Percentiles rank a stretch among this genome's conserved stretches.
Conservation (phyloP, 495 filamentous ascomycete genomes). For the Opeltia flavorubescens region DNA sequence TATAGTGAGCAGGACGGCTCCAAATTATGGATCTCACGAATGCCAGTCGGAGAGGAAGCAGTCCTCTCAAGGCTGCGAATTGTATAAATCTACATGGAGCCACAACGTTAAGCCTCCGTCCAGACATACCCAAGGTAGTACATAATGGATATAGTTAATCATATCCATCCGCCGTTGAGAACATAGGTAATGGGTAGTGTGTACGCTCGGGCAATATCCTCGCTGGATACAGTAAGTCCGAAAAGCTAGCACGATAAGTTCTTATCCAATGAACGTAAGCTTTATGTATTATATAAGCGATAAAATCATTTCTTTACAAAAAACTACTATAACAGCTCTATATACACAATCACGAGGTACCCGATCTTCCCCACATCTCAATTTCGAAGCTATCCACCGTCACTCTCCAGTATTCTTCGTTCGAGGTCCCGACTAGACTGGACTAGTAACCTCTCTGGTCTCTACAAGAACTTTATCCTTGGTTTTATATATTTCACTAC, state of each 20-base stretch:
- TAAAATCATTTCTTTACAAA: neutral
- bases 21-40: neutral
- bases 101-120: neutral
- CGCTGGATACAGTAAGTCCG: too few species aligned
- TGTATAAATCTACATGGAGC: neutral
- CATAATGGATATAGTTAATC: too few species aligned
- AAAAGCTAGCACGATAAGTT: too few species aligned
- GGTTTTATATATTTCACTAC: slow-evolving; percentile 6
- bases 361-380: neutral
- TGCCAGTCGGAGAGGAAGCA: neutral
- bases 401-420: neutral
- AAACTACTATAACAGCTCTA: neutral
- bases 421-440: neutral
- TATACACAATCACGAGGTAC: neutral
- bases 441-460: slow-evolving; percentile 5
- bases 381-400: too few species aligned
- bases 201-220: too few species aligned
- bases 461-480: slow-evolving; percentile 8
- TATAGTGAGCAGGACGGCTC: neutral
- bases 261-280: neutral
- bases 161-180: too few species aligned
- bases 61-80: neutral
- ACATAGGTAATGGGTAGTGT: too few species aligned
- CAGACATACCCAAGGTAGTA: neutral
- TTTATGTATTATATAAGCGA: neutral